Evolutionary conservation across 1,284 basidiomycete genomes (phyloP), one percentile per base, ranked within the genome.

Genomic region (Albatrellus sp.): DNA sequence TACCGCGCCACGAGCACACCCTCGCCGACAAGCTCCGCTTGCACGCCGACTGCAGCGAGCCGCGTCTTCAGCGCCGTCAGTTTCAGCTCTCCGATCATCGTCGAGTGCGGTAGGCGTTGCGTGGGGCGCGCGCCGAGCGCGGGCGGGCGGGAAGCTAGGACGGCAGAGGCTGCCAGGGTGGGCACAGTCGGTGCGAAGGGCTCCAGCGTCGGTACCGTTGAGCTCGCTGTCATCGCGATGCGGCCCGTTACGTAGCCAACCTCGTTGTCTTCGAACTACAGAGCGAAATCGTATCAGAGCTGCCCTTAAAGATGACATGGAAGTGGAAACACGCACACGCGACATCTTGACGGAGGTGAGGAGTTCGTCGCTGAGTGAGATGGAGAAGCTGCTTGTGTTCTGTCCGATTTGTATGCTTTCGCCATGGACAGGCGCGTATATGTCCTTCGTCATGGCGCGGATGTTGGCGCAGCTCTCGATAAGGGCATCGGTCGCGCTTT

Each of bases 11-110:
- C 75, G n/a, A 98, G 70, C 6, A 94, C 84, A 68, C 93, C 93
- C 63, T 96, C 91, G 16, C 92, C 92, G 13, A 91, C 82, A 48
- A 97, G 80, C 60, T 96, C 91, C 1, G 92, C 89, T 28, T 87
- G 80, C 40, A 97, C 80, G 5, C 81, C 80, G 2, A 90, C 66
- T 0, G 74, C 61, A 2, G 77, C 72, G 12, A 98, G 68, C 7
- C 83, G 77, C 12, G 79, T 61, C 63, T 94, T 94, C 36, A 98
- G 73, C 1, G 77, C 74, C 0, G 89, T 90, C 24, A 98, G 70
- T 57, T 92, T 91, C 37, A 97, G 73, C 57, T 97, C 93, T 38
- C 93, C 93, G 48, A 98, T 94, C 80, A 94, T 93, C 7, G 91
- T 86, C 0, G 92, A 91, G 47, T 82, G 76, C 1, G 89, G 87